Conservation (phyloP, 2,329 filamentous ascomycete genomes). For the Colletotrichum sp. region DNA sequence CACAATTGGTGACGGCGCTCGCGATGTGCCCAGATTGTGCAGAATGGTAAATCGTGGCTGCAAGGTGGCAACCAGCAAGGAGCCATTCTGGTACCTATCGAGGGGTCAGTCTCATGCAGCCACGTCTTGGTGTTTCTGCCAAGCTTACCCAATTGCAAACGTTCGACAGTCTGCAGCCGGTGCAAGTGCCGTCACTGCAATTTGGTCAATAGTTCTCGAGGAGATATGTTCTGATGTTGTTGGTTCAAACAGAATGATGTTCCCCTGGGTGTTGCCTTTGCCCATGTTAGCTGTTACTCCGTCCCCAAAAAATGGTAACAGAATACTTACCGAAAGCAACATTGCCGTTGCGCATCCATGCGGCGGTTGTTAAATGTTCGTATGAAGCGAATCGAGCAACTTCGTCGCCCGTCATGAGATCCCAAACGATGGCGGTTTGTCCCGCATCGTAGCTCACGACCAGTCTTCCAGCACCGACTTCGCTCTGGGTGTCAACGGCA, state of each 20-base stretch:
- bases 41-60: conserved; percentile 93
- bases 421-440: conserved; percentile 95
- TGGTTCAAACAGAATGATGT: conserved; percentile 93
- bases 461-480: conserved; percentile 80
- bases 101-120: conserved; percentile 14
- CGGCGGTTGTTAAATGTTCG: conserved; percentile 81
- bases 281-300: conserved; percentile 27
- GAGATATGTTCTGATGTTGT: conserved; percentile 92
- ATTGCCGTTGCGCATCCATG: conserved; percentile 98
- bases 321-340: conserved; percentile 84
- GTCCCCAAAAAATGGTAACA: background rate
- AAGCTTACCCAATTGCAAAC: conserved; percentile 87
- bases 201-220: conserved; percentile 85
- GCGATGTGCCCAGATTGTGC: conserved; percentile 86
- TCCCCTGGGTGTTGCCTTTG: conserved; percentile 87
- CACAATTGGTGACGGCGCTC: conserved; percentile 85
- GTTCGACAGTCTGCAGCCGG: conserved; percentile 90
- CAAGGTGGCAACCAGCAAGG: conserved; percentile 85
- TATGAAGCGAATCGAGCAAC: conserved; percentile 92
- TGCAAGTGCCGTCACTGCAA: conserved; percentile 92
- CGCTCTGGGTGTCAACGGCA: conserved; percentile 89
- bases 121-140: background rate
- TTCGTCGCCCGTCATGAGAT: conserved; percentile 89
- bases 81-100: conserved; percentile 89
- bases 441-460: conserved; percentile 93